Conservation (phyloP, 139 green algal species). For the Mesostigma viride region DNA sequence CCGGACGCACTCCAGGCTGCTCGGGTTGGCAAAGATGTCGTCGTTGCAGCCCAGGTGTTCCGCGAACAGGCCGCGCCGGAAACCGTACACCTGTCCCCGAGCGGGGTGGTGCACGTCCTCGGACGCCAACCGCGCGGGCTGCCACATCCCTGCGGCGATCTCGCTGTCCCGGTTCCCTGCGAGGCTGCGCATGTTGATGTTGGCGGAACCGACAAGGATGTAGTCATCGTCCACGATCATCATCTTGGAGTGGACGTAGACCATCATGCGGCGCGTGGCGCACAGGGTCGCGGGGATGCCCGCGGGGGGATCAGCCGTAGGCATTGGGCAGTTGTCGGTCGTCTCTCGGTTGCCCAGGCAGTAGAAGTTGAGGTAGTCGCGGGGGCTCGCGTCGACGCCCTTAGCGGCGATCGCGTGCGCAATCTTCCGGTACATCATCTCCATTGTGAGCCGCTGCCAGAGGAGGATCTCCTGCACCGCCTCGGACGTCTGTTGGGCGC, state of each 20-base stretch:
- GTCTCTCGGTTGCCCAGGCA: conserved; percentile 41
- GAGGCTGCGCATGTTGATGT: conserved; percentile 18
- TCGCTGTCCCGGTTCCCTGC: conserved; percentile 46
- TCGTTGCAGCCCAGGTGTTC: conserved; percentile 29
- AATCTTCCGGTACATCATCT: conserved; percentile 25
- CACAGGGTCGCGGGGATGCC: not conserved
- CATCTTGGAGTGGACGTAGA: conserved; percentile 31
- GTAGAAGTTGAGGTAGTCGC: conserved; percentile 57
- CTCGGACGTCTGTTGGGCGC: conserved; percentile 15
- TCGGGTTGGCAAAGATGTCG: conserved; percentile 5
- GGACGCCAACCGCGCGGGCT: conserved; percentile 19
- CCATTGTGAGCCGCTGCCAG: conserved; percentile 42
- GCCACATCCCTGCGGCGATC: conserved; percentile 39
- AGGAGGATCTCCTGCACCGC: conserved; percentile 48
- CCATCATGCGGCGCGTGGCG: not conserved
- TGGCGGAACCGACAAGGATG: conserved; percentile 44
- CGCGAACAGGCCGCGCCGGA: conserved; percentile 37
- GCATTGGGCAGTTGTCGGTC: not conserved
- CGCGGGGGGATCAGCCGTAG: not conserved
- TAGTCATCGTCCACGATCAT: conserved; percentile 47
- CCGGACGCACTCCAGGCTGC: conserved; percentile 21
- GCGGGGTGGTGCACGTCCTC: not conserved
- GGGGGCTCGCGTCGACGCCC: conserved; percentile 27
- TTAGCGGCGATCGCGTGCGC: conserved; percentile 10
- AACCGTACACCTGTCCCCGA: conserved; percentile 35